A percentile compares a stretch with the other conserved stretches of the same genome.
Evolutionary conservation across 108 stramenopile species (phyloP).

Genomic region (Cyclotella baltica): DNA sequence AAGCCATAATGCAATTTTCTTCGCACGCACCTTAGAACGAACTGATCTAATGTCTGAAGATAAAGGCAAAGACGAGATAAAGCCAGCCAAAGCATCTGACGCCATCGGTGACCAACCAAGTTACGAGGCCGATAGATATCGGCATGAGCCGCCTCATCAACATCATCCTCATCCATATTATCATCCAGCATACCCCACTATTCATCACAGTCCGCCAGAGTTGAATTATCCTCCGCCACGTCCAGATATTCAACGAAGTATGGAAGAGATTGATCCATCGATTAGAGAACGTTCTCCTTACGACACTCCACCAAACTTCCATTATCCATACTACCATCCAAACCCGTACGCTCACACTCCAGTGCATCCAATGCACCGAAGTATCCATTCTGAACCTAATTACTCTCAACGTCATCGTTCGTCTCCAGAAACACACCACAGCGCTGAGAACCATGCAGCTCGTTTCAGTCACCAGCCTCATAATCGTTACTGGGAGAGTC

Average conservation of each 20-base stretch:
- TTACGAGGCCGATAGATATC: neutral
- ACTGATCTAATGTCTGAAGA: slow-evolving; percentile 3
- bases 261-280: neutral
- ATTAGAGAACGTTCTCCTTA: neutral
- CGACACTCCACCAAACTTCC: neutral
- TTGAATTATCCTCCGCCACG: neutral
- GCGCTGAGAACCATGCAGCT: neutral
- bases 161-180: neutral
- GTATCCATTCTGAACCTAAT: neutral
- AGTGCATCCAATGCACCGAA: neutral
- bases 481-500: neutral
- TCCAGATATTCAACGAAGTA: neutral
- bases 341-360: neutral
- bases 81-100: neutral
- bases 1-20: too few species aligned
- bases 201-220: neutral
- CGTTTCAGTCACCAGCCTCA: neutral
- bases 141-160: neutral
- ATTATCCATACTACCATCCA: neutral
- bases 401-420: neutral
- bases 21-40: too few species aligned
- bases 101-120: neutral
- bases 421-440: neutral
- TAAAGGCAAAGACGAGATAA: neutral
- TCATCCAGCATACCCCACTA: neutral